Evolutionary conservation across 192 early-diverging fungal species (phyloP), one percentile per base, ranked within the genome.

Genomic region (Backusella liffmaniae): DNA sequence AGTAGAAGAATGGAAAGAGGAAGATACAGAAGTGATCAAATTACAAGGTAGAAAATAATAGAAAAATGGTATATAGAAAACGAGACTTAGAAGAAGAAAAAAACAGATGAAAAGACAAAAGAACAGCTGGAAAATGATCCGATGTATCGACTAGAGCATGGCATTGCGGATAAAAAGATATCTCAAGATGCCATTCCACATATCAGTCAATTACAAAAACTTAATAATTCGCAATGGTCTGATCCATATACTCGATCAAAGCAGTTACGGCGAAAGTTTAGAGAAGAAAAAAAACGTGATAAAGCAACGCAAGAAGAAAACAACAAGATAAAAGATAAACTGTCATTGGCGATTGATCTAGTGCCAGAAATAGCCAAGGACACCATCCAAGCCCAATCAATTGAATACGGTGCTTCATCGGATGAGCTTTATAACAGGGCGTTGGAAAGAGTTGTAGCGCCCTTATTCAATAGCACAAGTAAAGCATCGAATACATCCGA

Each of bases 211-310:
- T 80, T 95, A 26, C 90, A 93, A 80, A 79, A 79, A 10, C 80
- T 87, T 4, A 95, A 87, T 67, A 88, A 96, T n/a, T 77, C 81
- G 16, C 86, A 91, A 46, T 96, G 95, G 94, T 87, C 81, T 32
- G 92, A 98, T 77, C 88, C 94, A 0, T 97, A 96, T 76, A 79
- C 87, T 7, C 80, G 86, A 35, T 95, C 93, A 34, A 90, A 93
- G 73, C 77, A 77, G 46, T 68, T 97, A 46, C 88, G 96, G 8
- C 90, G 87, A 46, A 84, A 84, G 51, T 94, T 97, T 73, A 78
- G 96, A 32, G 87, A 85, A 1, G 91, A 92, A 21, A 94, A 93
- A 53, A 91, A 88, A 67, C 42, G 75, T 16, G 81, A 84, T 5
- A 84, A 90, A 65, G 79, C 66, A 18, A 73, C 84, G 39, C 66